Conservation (phyloP, 2,329 filamentous ascomycete genomes). For the Cladosporium sp. region DNA sequence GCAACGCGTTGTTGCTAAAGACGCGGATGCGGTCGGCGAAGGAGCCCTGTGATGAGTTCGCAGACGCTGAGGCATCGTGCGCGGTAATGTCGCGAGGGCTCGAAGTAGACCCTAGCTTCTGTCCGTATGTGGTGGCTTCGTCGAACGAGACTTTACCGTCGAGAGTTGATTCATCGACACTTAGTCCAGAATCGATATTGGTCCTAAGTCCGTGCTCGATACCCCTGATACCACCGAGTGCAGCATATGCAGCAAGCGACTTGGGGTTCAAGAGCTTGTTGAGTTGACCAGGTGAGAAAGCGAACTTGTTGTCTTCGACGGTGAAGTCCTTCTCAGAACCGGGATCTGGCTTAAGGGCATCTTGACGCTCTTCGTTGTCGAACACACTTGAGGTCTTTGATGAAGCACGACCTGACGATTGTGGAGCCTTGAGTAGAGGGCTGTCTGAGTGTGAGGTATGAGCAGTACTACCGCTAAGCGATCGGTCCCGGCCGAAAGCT, state of each 20-base stretch:
- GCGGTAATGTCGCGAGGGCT: conserved; percentile 20
- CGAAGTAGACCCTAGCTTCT: conserved; percentile 24
- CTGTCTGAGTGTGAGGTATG: conserved; percentile 16
- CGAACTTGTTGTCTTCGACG: conserved; percentile 78
- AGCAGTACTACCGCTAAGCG: conserved; percentile 17
- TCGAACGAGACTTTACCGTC: conserved; percentile 69
- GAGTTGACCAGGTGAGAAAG: conserved; percentile 77
- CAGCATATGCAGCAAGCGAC: conserved; percentile 71
- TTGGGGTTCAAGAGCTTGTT: conserved; percentile 81
- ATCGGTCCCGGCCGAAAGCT: conserved; percentile 15
- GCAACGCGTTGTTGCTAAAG: conserved; percentile 69
- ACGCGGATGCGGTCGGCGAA: conserved; percentile 69
- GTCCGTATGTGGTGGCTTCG: conserved; percentile 49
- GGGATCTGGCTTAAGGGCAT: conserved; percentile 73
- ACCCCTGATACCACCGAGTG: conserved; percentile 70
- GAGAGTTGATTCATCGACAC: conserved; percentile 66
- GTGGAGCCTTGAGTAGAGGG: conserved; percentile 16
- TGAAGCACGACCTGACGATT: conserved; percentile 7
- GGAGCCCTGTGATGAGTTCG: conserved; percentile 33
- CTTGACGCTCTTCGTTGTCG: conserved; percentile 35
- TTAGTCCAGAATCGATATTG: conserved; percentile 64
- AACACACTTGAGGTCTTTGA: conserved; percentile 5
- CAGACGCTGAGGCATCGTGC: conserved; percentile 1
- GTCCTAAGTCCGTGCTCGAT: conserved; percentile 73
- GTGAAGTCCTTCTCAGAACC: conserved; percentile 76